Conservation (phyloP, 805 yeast genomes). For the Clavispora asparagi region DNA sequence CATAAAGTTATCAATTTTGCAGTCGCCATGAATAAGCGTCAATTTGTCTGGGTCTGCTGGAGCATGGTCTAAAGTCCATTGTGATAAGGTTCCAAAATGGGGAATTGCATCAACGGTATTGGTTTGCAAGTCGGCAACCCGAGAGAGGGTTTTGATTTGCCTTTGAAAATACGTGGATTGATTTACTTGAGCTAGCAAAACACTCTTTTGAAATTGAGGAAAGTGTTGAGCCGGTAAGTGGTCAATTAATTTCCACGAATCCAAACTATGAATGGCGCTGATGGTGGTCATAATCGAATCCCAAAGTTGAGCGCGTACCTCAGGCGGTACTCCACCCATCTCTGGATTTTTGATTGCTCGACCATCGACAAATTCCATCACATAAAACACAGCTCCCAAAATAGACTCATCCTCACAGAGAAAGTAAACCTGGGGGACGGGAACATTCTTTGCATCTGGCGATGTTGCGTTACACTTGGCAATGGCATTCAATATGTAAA, state of each 20-base stretch:
- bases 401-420: slow-evolving; percentile 54
- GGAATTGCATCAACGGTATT: slow-evolving; percentile 45
- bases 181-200: slow-evolving; percentile 9
- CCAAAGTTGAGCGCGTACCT: slow-evolving; percentile 36
- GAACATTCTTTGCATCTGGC: slow-evolving; percentile 27
- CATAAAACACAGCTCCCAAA: slow-evolving; percentile 52
- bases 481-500: slow-evolving; percentile 41
- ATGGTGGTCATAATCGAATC: slow-evolving; percentile 43
- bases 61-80: slow-evolving; percentile 37
- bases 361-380: slow-evolving; percentile 58
- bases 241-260: slow-evolving; percentile 35
- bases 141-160: slow-evolving; percentile 44
- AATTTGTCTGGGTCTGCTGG: slow-evolving; percentile 45
- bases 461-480: slow-evolving; percentile 22
- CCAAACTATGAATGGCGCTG: slow-evolving; percentile 45
- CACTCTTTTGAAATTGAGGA: slow-evolving; percentile 31
- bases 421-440: slow-evolving; percentile 48
- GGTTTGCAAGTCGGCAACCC: slow-evolving; percentile 36
- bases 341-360: slow-evolving; percentile 51
- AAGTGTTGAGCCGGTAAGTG: slow-evolving; percentile 44
- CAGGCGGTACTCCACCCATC: slow-evolving; percentile 29
- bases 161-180: slow-evolving; percentile 44
- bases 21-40: slow-evolving; percentile 58
- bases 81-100: slow-evolving; percentile 34
- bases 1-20: slow-evolving; percentile 59